These are phyloP conservation scores for Neospermospora avenae DNA, from an alignment of 2,329 filamentous ascomycete genomes.

Conservation along the genomic window DNA sequence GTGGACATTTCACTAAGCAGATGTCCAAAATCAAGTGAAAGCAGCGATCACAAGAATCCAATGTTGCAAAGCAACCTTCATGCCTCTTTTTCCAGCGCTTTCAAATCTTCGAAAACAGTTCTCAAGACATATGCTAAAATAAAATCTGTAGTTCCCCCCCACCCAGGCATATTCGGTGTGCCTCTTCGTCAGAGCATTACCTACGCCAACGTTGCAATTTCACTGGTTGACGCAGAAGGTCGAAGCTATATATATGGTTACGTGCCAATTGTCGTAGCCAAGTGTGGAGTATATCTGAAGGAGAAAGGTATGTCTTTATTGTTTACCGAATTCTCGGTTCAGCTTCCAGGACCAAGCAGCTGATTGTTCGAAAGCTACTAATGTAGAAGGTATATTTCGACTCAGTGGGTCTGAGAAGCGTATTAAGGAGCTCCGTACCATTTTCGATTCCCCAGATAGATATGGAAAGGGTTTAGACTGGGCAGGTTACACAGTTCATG, in stretches of 20 bases:
- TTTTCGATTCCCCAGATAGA: constrained; percentile 91
- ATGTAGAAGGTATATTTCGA: constrained; percentile 94
- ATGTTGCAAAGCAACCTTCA: background rate
- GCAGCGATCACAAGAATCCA: background rate
- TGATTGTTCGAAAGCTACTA: constrained; percentile 62
- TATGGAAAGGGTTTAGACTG: constrained; percentile 97
- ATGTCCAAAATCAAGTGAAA: constrained; percentile 6
- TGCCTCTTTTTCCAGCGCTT: constrained; percentile 1
- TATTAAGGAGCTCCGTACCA: constrained; percentile 90
- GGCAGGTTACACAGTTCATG: constrained; percentile 97
- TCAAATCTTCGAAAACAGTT: background rate
- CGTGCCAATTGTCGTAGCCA: constrained; percentile 96
- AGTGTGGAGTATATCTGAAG: constrained; percentile 95
- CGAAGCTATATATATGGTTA: constrained; percentile 98
- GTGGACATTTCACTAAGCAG: background rate
- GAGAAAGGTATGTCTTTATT: constrained; percentile 76
- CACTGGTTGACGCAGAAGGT: constrained; percentile 85
- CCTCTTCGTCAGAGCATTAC: constrained; percentile 91
- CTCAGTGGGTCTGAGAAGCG: constrained; percentile 94
- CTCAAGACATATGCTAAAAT: constrained; percentile 18
- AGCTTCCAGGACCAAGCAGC: background rate
- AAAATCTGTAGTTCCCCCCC: constrained; percentile 29
- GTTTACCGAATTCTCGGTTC: constrained; percentile 1
- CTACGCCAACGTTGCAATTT: constrained; percentile 98
- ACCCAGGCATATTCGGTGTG: constrained; percentile 87